Base-by-base conservation (phyloP, 2,329 filamentous ascomycete species). In the Reticulascus tulasneorum region DNA sequence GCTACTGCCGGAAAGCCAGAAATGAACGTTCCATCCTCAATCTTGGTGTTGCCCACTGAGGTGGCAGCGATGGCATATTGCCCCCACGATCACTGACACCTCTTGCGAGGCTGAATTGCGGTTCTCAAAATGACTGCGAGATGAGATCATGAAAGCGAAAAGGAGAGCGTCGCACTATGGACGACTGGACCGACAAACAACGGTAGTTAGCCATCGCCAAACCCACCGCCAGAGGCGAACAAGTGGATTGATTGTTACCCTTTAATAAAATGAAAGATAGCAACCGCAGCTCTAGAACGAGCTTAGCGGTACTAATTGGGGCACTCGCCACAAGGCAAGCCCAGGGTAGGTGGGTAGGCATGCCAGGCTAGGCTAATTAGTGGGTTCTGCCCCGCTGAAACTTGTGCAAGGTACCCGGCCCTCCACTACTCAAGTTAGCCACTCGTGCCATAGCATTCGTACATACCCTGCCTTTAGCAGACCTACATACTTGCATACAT, bases 341-440 rank as follows among this genome's bases (percentile, higher is more conserved):
- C n/a, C n/a, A n/a, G n/a, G n/a, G n/a, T n/a, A n/a, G n/a, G n/a
- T n/a, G n/a, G n/a, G n/a, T 41, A 41, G 38, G 30, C 38, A 29
- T n/a, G n/a, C n/a, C n/a, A n/a, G n/a, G n/a, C n/a, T n/a, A n/a
- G 29, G 22, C 38, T 26, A n/a, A 39, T 13, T 26, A 41, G 35
- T 35, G 22, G 30, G 35, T 36, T 30, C 35, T 17, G 23, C n/a
- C 35, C 18, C 32, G 13, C 23, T 11, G 7, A n/a, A 13, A 26
- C 13, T 22, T 15, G 31, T 42, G 39, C 39, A 40, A 42, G 37
- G 39, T 42, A 42, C 39, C 36, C 37, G 39, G 31, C 39, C 39
- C 39, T 42, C 31, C 39, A 37, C 23, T 19, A 27, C 23, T 16
- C 15, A 18, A 22, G 31, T 19, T 16, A 33, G 22, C 17, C 31